phyloP scores from a whole-genome alignment of 768 basidiomycete species.

The Mycena vulgaris region DNA sequence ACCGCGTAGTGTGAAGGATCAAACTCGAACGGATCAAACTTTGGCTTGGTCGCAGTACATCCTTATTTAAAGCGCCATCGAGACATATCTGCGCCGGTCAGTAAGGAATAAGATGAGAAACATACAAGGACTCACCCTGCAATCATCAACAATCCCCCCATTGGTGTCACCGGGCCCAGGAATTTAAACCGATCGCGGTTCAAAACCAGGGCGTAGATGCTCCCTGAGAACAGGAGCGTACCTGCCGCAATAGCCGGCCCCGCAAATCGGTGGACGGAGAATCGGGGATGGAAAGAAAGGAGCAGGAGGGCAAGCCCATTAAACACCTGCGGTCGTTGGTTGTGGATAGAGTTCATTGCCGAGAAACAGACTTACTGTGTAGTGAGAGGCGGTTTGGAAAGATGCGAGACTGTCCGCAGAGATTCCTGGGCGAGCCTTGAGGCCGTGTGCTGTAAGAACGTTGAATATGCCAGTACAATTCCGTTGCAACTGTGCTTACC shows the following conservation, averaged over 20 bases:
- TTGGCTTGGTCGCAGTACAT: background rate
- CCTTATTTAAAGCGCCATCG: constrained; percentile 60
- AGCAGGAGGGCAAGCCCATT: constrained; percentile 79
- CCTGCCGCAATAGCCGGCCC: constrained; percentile 77
- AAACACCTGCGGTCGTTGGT: constrained; percentile 61
- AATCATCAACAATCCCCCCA: constrained; percentile 77
- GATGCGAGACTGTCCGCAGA: constrained; percentile 68
- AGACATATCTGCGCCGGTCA: constrained; percentile 63
- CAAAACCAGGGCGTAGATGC: constrained; percentile 70
- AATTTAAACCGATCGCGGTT: constrained; percentile 64
- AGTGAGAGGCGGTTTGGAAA: constrained; percentile 76
- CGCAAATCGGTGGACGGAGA: constrained; percentile 72
- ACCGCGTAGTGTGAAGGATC: too few relatives aligned
- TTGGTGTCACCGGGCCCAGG: constrained; percentile 77
- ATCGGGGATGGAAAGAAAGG: constrained; percentile 74
- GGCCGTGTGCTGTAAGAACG: constrained; percentile 63
- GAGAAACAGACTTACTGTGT: constrained; percentile 62
- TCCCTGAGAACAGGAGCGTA: constrained; percentile 72
- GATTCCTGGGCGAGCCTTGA: constrained; percentile 63
- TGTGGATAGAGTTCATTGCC: background rate
- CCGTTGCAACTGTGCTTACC: constrained; percentile 42
- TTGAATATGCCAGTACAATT: constrained; percentile 2
- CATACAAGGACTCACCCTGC: constrained; percentile 66
- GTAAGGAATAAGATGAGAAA: background rate
- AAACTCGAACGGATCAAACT: too few relatives aligned